Conservation (phyloP, 352 stramenopile species). For the Pythium phragmiticola region DNA sequence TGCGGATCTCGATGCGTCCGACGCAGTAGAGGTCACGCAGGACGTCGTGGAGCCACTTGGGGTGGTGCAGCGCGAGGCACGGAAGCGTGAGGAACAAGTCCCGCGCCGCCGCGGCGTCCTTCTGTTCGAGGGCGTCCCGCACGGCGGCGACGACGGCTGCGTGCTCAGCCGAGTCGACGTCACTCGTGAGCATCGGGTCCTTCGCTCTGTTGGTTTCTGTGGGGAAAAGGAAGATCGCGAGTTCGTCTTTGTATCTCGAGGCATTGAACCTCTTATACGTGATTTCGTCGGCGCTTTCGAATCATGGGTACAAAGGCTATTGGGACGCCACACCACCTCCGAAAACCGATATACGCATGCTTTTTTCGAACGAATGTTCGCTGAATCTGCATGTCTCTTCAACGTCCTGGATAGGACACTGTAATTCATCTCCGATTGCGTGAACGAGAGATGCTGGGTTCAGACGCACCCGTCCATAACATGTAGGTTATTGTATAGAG, state of each 20-base stretch:
- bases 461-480: too few relatives aligned
- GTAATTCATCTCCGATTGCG: too few relatives aligned
- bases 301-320: background rate
- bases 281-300: background rate
- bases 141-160: background rate
- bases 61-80: background rate
- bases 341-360: background rate
- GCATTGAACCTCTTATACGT: background rate
- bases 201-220: background rate
- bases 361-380: background rate
- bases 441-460: too few relatives aligned
- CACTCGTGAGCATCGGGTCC: background rate
- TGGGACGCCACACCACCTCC: background rate
- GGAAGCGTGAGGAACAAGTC: slow-evolving; percentile 4
- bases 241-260: background rate
- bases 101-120: background rate
- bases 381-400: too few relatives aligned
- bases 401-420: too few relatives aligned
- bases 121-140: background rate
- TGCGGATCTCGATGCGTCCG: slow-evolving; percentile 1
- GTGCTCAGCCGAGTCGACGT: background rate
- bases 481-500: too few relatives aligned
- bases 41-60: background rate
- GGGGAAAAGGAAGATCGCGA: background rate
- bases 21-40: slow-evolving; percentile 1